Percentiles rank a stretch among this genome's conserved stretches.
Conservation (phyloP, 768 basidiomycete species). For the Austroboletus festivus region DNA sequence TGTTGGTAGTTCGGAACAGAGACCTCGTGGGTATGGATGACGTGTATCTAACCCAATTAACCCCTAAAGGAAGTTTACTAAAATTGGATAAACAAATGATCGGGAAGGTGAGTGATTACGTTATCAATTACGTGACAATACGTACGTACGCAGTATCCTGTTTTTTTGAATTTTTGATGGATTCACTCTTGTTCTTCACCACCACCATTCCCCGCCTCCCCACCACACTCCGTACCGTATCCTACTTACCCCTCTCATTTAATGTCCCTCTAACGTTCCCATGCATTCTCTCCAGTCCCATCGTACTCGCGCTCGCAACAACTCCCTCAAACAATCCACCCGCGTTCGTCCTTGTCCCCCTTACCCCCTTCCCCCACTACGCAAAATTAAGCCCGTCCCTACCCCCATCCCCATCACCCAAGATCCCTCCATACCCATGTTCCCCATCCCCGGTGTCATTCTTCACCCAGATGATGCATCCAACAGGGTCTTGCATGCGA, state of each 20-base stretch:
- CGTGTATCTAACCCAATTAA: no score
- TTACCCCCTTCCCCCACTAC: slow-evolving; percentile 31
- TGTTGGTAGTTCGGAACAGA: slow-evolving; percentile 4
- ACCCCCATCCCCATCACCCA: slow-evolving; percentile 15
- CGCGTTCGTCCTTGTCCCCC: slow-evolving; percentile 48
- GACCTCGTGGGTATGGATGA: neutral
- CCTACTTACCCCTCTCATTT: no score
- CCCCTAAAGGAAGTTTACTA: no score
- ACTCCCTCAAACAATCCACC: slow-evolving; percentile 50
- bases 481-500: slow-evolving; percentile 70
- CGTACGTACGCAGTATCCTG: slow-evolving; percentile 31
- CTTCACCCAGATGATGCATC: slow-evolving; percentile 72
- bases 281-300: slow-evolving; percentile 29
- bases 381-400: slow-evolving; percentile 34
- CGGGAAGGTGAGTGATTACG: slow-evolving; percentile 27
- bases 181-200: slow-evolving; percentile 27
- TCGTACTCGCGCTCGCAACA: slow-evolving; percentile 56
- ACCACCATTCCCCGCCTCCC: slow-evolving; percentile 22
- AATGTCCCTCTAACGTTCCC: slow-evolving; percentile 14
- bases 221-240: slow-evolving; percentile 14
- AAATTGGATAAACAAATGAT: slow-evolving; percentile 19
- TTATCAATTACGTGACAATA: slow-evolving; percentile 9
- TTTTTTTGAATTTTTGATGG: slow-evolving; percentile 35
- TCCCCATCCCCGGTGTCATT: slow-evolving; percentile 62
- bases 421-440: slow-evolving; percentile 35